Conservation (phyloP, 108 stramenopile genomes). For the Fistulifera solaris region DNA sequence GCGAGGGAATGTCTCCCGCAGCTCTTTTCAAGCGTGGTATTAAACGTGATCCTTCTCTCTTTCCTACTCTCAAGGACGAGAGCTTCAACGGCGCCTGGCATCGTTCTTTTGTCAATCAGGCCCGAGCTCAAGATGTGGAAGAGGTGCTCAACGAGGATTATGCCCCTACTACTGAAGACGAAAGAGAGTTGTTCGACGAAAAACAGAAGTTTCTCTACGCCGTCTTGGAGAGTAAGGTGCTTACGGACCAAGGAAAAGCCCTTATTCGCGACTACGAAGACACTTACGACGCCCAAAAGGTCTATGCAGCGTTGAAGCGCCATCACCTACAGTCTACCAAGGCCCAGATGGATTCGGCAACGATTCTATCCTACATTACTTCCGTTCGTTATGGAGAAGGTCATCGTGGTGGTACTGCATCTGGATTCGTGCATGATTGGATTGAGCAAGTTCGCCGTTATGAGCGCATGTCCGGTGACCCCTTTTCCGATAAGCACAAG, state of each 20-base stretch:
- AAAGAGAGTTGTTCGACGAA: background rate
- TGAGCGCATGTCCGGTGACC: too few relatives aligned
- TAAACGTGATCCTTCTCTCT: slow-evolving; percentile 13
- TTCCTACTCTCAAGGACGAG: slow-evolving; percentile 11
- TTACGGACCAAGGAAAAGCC: slow-evolving; percentile 1
- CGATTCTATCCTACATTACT: background rate
- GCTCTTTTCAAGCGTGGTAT: slow-evolving; percentile 8
- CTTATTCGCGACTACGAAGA: slow-evolving; percentile 4
- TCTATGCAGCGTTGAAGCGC: background rate
- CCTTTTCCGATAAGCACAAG: too few relatives aligned
- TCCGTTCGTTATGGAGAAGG: too few relatives aligned
- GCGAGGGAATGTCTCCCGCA: background rate
- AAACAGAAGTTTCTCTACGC: background rate
- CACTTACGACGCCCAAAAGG: slow-evolving; percentile 8
- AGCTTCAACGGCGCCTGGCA: slow-evolving; percentile 4
- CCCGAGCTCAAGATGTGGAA: slow-evolving; percentile 3
- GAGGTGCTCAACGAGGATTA: slow-evolving; percentile 8
- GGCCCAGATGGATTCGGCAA: background rate
- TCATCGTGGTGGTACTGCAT: too few relatives aligned
- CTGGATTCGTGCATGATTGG: too few relatives aligned
- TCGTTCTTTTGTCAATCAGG: slow-evolving; percentile 2
- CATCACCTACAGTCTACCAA: background rate
- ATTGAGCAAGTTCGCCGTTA: too few relatives aligned
- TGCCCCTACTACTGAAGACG: background rate
- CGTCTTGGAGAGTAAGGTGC: background rate